These are phyloP conservation scores for Alternaria triticimaculans DNA, from an alignment of 2,329 filamentous ascomycete species.

Conservation along the genomic window DNA sequence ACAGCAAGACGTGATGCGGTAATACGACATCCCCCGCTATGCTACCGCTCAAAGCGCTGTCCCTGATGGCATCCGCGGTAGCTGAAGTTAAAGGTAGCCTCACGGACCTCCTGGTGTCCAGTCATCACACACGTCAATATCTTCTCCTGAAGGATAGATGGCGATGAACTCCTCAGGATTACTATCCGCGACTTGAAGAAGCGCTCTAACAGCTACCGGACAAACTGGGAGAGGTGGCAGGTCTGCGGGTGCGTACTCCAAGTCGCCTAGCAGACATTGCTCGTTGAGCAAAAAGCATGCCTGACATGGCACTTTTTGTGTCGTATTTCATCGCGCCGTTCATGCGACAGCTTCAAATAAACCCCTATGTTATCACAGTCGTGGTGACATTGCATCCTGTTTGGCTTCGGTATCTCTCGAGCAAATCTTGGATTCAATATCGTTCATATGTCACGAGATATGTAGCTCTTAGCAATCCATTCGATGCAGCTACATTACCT, in stretches of 20 bases:
- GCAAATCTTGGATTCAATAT: conserved; percentile 22
- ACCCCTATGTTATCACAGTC: not conserved
- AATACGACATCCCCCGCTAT: not conserved
- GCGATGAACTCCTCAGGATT: not conserved
- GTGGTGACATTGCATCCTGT: not conserved
- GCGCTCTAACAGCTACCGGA: not conserved
- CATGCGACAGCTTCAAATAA: not conserved
- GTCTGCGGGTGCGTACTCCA: not conserved
- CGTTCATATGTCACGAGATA: not conserved
- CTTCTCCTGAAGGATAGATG: conserved; percentile 51
- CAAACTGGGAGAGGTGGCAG: not conserved
- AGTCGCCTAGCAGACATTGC: not conserved
- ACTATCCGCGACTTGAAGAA: not conserved
- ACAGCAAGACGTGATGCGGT: not conserved
- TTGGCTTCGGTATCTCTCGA: not conserved
- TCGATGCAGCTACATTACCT: not conserved
- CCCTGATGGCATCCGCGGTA: not conserved
- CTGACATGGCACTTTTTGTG: not conserved
- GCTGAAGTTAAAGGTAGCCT: not conserved
- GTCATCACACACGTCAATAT: not conserved
- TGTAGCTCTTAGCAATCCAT: not conserved
- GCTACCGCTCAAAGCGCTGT: not conserved
- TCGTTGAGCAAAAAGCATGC: not conserved
- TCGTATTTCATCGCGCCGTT: not conserved
- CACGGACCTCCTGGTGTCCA: not conserved